Evolutionary conservation across 1,284 basidiomycete species (phyloP).

Genomic region (Laetiporus sulphureus): DNA sequence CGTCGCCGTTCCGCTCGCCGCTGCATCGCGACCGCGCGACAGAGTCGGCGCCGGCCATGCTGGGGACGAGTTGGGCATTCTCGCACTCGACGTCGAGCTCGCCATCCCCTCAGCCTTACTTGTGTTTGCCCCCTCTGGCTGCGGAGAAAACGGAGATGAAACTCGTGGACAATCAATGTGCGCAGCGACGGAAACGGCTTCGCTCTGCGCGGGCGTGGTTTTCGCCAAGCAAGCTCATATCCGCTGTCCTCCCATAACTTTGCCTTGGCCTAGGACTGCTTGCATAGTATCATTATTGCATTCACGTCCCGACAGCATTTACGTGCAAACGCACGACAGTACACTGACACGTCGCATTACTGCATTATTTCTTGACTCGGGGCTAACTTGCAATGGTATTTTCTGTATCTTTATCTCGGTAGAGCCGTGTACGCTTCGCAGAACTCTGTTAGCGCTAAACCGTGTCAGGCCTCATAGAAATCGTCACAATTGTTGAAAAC

Average conservation of each 20-base stretch:
- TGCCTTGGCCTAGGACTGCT: constrained; percentile 2
- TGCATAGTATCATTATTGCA: constrained; percentile 17
- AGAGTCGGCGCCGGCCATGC: constrained; percentile 16
- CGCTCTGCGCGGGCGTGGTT: constrained; percentile 53
- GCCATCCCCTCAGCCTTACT: constrained; percentile 20
- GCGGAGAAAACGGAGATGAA: constrained; percentile 15
- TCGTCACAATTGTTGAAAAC: too few species aligned
- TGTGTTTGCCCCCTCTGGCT: constrained; percentile 17
- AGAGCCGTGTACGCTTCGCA: constrained; percentile 26
- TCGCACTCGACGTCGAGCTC: constrained; percentile 22
- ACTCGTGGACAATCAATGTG: constrained; percentile 22
- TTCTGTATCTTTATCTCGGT: constrained; percentile 29
- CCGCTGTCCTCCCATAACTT: constrained; percentile 35
- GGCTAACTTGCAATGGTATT: constrained; percentile 8
- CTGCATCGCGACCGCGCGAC: constrained; percentile 24
- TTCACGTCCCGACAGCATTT: constrained; percentile 10
- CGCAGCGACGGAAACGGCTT: constrained; percentile 35
- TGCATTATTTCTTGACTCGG: constrained; percentile 3
- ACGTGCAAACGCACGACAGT: too few species aligned
- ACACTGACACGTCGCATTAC: constrained; percentile 9
- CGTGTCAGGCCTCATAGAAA: too few species aligned
- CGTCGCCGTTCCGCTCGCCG: constrained; percentile 21
- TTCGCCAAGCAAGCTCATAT: constrained; percentile 47
- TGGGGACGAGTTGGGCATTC: constrained; percentile 24
- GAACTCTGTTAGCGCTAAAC: too few species aligned